These are phyloP conservation scores for Halenospora varia DNA, from an alignment of 495 filamentous ascomycete species.

Conservation along the genomic window DNA sequence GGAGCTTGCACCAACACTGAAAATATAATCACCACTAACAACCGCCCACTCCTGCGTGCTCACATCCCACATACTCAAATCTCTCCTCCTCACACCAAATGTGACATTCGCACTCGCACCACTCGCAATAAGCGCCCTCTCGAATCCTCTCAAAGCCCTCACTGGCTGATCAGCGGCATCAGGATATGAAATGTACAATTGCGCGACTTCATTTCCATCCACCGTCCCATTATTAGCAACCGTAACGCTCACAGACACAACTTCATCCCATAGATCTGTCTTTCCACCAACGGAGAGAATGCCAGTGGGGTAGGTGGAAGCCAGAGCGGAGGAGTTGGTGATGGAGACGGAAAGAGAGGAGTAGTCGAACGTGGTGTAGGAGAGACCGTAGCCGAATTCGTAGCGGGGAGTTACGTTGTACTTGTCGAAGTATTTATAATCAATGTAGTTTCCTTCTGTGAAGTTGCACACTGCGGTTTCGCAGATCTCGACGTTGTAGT, in stretches of 20 bases:
- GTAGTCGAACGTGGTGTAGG: slow-evolving; percentile 63
- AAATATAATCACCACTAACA: slow-evolving; percentile 38
- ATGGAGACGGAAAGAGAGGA: slow-evolving; percentile 59
- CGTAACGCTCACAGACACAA: slow-evolving; percentile 46
- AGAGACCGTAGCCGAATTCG: slow-evolving; percentile 78
- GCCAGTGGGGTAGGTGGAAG: slow-evolving; percentile 38
- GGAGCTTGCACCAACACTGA: slow-evolving; percentile 62
- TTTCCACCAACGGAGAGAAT: slow-evolving; percentile 54
- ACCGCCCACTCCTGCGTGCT: slow-evolving; percentile 55
- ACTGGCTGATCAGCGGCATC: slow-evolving; percentile 40
- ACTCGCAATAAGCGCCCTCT: slow-evolving; percentile 58
- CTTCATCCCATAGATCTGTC: slow-evolving; percentile 55
- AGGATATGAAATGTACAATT: slow-evolving; percentile 50
- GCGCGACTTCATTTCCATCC: slow-evolving; percentile 62
- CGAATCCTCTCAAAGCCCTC: slow-evolving; percentile 32
- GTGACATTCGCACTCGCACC: slow-evolving; percentile 40
- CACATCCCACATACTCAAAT: slow-evolving; percentile 65
- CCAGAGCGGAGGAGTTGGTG: slow-evolving; percentile 50
- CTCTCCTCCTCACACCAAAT: slow-evolving; percentile 55
- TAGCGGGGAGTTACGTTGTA: slow-evolving; percentile 57
- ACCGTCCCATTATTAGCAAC: slow-evolving; percentile 49
- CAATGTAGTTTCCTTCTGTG: slow-evolving; percentile 81
- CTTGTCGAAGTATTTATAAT: slow-evolving; percentile 80
- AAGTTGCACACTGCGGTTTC: slow-evolving; percentile 67
- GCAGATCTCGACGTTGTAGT: slow-evolving; percentile 69